Conservation (phyloP, 768 basidiomycete species). For the Coprinopsis strossmayeri region DNA sequence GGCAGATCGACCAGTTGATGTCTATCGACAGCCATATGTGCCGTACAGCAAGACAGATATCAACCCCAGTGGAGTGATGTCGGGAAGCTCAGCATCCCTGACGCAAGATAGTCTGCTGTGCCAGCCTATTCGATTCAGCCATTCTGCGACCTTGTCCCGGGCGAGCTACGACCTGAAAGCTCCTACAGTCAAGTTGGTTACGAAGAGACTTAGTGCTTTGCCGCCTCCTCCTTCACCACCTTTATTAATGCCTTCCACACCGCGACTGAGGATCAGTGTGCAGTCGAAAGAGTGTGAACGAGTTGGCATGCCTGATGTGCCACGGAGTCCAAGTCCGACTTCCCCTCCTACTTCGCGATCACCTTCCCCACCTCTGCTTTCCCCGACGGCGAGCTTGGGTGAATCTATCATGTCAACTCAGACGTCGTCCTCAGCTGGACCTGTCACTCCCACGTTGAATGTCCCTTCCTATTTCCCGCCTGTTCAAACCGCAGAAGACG, state of each 20-base stretch:
- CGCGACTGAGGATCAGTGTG: neutral
- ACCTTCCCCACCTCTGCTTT: neutral
- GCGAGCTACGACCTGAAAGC: no score
- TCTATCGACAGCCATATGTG: conserved; percentile 1
- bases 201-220: conserved; percentile 4
- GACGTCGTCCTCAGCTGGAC: no score
- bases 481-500: neutral
- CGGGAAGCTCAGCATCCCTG: no score
- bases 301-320: neutral
- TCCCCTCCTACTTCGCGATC: neutral
- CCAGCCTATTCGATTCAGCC: conserved; percentile 5
- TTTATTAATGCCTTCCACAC: neutral
- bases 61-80: neutral
- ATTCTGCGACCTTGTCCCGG: neutral
- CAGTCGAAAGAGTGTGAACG: neutral
- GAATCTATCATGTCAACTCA: no score
- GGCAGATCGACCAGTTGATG: neutral
- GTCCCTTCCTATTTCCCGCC: neutral
- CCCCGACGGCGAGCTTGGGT: neutral
- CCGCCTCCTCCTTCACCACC: conserved; percentile 5
- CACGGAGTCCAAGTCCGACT: neutral
- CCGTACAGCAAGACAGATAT: neutral
- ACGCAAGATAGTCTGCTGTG: conserved; percentile 4
- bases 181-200: neutral
- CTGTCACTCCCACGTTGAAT: neutral